Evolutionary conservation across 169 alveolate species (phyloP).

Genomic region (Babesia divergens): DNA sequence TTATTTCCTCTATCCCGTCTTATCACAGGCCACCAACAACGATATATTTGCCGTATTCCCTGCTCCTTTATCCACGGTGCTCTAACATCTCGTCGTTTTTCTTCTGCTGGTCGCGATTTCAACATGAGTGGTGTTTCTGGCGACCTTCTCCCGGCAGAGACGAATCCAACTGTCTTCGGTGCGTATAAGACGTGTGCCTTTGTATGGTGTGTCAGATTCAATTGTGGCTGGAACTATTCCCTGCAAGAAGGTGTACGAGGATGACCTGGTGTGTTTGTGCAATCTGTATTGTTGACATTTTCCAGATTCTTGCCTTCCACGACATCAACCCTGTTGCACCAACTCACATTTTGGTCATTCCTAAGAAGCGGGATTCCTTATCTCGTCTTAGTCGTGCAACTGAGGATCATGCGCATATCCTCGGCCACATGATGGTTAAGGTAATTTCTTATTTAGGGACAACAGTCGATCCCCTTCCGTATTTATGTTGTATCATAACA

Average conservation of each 20-base stretch:
- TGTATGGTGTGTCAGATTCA: background rate
- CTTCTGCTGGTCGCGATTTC: background rate
- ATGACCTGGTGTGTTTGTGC: slow-evolving; percentile 31
- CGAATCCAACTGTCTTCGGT: slow-evolving; percentile 15
- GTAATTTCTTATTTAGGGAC: too few relatives aligned
- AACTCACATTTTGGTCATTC: slow-evolving; percentile 87
- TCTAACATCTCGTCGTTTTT: background rate
- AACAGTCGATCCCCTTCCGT: too few relatives aligned
- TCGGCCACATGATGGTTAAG: slow-evolving; percentile 87
- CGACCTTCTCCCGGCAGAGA: slow-evolving; percentile 7
- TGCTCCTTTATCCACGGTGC: background rate
- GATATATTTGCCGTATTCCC: background rate
- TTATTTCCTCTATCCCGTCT: background rate
- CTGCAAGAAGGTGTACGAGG: slow-evolving; percentile 65
- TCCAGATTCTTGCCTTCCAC: slow-evolving; percentile 84
- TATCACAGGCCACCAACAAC: background rate
- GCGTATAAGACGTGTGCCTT: background rate
- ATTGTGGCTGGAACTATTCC: slow-evolving; percentile 57
- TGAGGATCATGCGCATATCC: slow-evolving; percentile 78
- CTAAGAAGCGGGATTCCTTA: slow-evolving; percentile 85
- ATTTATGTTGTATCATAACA: too few relatives aligned
- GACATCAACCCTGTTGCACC: slow-evolving; percentile 92
- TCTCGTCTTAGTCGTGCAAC: slow-evolving; percentile 83
- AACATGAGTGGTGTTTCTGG: background rate
- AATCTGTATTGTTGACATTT: background rate